Evolutionary conservation across 345 rosid genomes (phyloP), one percentile per base, ranked within the genome.

Genomic region (Hypericum perforatum): DNA sequence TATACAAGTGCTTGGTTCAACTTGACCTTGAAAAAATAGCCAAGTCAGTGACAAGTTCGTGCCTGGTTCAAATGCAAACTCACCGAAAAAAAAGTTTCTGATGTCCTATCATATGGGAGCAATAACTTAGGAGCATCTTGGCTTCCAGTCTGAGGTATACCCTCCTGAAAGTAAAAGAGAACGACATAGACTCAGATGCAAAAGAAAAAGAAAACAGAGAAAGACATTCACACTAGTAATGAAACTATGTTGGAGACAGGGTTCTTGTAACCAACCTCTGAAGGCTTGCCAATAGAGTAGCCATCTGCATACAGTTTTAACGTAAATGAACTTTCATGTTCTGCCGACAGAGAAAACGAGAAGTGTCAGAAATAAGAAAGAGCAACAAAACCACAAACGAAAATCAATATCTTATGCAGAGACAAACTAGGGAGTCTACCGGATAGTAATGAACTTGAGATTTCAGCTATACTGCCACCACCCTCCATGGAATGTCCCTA

Each of bases 71-170:
- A 22, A 22, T 13, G 49, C 53, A 70, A 16, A 57, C 48, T 77
- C 76, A 94, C 99, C 70, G 80, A 72, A 68, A 89, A 84, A 47
- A 89, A 78, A 60, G 66, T 76, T 74, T 94, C 94, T 38, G 99
- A 91, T 59, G 91, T 72, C 69, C 79, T 84, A 75, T 89, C 87
- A 70, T 89, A 94, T 15, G 89, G 92, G 69, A 70, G 91, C 67
- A 89, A 61, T 41, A 65, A 65, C 68, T 82, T 82, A 10, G 69
- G 66, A 72, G 65, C 73, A 74, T 82, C 94, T 66, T 82, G 81
- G 66, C 70, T 65, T 2, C 70, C 36, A 56, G 64, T 64, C 66
- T 74, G 87, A 46, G 60, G 64, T 43, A 55, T 53, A 58, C 70
- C 53, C 50, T 78, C 85, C 32, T 22, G 32, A 61, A 58, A 3